phyloP scores from a whole-genome alignment of 805 yeast genomes.

The Hanseniaspora singularis region DNA sequence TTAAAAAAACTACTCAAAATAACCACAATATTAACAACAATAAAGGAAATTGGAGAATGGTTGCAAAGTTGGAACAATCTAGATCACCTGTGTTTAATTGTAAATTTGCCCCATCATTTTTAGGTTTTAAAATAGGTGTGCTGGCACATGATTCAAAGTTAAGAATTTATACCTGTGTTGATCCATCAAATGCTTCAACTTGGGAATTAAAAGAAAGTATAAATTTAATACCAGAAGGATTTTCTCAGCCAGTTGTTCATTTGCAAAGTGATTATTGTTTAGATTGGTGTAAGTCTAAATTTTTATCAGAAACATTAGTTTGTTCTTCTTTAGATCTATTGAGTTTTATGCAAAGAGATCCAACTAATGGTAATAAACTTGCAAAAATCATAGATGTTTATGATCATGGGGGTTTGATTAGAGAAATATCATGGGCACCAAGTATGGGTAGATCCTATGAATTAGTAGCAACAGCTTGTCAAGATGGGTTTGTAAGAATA shows the following conservation, averaged over 20 bases:
- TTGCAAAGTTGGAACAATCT: slow-evolving; percentile 72
- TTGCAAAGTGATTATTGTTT: slow-evolving; percentile 75
- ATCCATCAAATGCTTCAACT: slow-evolving; percentile 72
- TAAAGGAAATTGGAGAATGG: slow-evolving; percentile 51
- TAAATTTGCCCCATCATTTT: slow-evolving; percentile 75
- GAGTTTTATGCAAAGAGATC: slow-evolving; percentile 50
- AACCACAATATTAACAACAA: slow-evolving; percentile 57
- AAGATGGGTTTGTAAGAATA: slow-evolving; percentile 83
- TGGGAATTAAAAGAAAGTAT: slow-evolving; percentile 48
- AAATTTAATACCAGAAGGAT: slow-evolving; percentile 12
- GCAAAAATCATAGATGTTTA: slow-evolving; percentile 53
- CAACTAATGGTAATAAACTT: slow-evolving; percentile 36
- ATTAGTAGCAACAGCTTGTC: slow-evolving; percentile 86
- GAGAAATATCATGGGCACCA: slow-evolving; percentile 94
- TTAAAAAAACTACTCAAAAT: slow-evolving; percentile 46
- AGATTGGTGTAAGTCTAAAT: slow-evolving; percentile 84
- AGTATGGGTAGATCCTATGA: slow-evolving; percentile 85
- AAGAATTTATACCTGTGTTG: slow-evolving; percentile 75
- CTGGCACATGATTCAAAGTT: slow-evolving; percentile 83
- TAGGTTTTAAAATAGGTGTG: slow-evolving; percentile 71
- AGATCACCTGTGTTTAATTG: slow-evolving; percentile 82
- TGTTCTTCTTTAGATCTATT: slow-evolving; percentile 84
- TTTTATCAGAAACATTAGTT: slow-evolving; percentile 65
- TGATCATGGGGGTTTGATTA: slow-evolving; percentile 74
- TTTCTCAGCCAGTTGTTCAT: slow-evolving; percentile 61